These are phyloP conservation scores for Candida sanyiensis DNA, from an alignment of 805 yeast species.

Conservation along the genomic window DNA sequence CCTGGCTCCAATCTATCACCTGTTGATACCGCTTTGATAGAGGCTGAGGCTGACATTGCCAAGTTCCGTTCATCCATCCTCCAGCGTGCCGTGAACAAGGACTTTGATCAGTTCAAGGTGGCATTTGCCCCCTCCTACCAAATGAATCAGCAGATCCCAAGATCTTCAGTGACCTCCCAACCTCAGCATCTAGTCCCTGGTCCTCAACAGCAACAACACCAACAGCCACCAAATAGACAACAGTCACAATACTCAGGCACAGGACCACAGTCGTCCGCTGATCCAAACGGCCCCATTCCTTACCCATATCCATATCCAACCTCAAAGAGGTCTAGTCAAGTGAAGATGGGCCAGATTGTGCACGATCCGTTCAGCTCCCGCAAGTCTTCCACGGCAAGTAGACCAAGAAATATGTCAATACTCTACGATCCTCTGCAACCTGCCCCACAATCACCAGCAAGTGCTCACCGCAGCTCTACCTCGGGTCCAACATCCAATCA, in stretches of 20 bases:
- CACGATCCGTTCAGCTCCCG: slow-evolving; percentile 24
- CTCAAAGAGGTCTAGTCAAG: slow-evolving; percentile 8
- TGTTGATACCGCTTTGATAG: slow-evolving; percentile 13
- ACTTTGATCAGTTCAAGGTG: slow-evolving; percentile 21
- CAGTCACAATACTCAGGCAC: slow-evolving; percentile 6
- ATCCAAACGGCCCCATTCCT: slow-evolving; percentile 14
- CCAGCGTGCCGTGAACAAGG: slow-evolving; percentile 24
- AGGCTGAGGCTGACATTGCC: slow-evolving; percentile 21
- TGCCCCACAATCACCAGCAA: slow-evolving; percentile 15
- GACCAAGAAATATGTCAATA: slow-evolving; percentile 24
- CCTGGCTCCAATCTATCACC: slow-evolving; percentile 15
- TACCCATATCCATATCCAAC: slow-evolving; percentile 25
- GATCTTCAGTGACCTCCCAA: slow-evolving; percentile 9
- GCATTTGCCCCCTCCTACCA: slow-evolving; percentile 25
- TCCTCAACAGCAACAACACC: slow-evolving; percentile 1
- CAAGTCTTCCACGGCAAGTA: slow-evolving; percentile 19
- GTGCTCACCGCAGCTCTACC: slow-evolving; percentile 15
- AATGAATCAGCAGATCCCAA: slow-evolving; percentile 16
- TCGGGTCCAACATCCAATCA: slow-evolving; percentile 14
- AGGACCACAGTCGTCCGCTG: slow-evolving; percentile 13
- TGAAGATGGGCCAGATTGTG: slow-evolving; percentile 12
- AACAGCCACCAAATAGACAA: neutral
- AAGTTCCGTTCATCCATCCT: slow-evolving; percentile 24
- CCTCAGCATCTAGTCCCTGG: slow-evolving; percentile 2
- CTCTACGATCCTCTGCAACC: slow-evolving; percentile 26